Base-by-base conservation (phyloP, 2,329 filamentous ascomycete species). In the Pseudogymnoascus sp. region DNA sequence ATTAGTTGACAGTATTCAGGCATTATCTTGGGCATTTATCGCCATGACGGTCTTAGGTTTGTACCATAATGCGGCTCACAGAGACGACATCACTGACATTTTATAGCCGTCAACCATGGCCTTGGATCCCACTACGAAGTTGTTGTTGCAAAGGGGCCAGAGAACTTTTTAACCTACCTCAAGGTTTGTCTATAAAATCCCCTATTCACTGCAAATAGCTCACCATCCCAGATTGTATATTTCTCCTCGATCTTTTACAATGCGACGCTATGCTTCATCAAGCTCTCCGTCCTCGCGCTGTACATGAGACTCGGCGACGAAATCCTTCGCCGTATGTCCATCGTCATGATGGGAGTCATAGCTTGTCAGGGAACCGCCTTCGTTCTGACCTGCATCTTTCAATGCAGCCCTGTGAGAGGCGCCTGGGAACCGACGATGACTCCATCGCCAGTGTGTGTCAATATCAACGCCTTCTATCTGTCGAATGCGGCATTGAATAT, bases 381-480 rank as follows among this genome's bases (percentile, higher is more conserved):
- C 61, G 76, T 80, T 40, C 66, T 78, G 17, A 75, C 75, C 8
- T 76, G 74, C 23, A 77, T 76, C 26, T 78, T 81, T 67, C 78
- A 79, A 64, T 80, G 78, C 66, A 66, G 67, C 6, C 78, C 78
- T 11, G 70, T 79, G 36, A 66, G 68, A 15, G 75, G 71, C 59
- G 75, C 74, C 42, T 80, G 78, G 77, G 70, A 76, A 35, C 67
- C 68, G n/a, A 67, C 67, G 15, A 67, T 73, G 19, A 33, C 73
- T 1, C 47, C 47, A 10, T 5, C n/a, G 6, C 47, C 47, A 6
- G 31, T 71, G 61, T 80, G 79, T 67, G 71, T 81, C 62, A 70
- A 78, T 60, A 77, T 80, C 66, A 78, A 79, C 60, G 72, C 77
- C 17, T 79, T 80, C 68, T 80, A 80, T 66, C 74, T 80, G 21